phyloP scores from a whole-genome alignment of 1,284 basidiomycete genomes.

The Ganoderma leucocontextum region DNA sequence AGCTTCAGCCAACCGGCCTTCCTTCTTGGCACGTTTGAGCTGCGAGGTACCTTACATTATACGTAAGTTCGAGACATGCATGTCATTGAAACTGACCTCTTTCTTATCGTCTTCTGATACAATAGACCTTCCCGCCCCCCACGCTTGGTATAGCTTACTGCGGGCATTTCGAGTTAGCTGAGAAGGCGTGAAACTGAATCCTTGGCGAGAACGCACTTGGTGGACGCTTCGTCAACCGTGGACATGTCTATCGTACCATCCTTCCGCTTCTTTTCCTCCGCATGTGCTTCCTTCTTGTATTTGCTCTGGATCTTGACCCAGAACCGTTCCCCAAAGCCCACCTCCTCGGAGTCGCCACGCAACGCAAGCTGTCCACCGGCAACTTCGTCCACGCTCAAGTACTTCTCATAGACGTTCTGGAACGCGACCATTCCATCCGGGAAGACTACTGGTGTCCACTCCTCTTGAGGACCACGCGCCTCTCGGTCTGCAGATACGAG shows the following conservation, averaged over 20 bases:
- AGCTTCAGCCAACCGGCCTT: conserved; percentile 89
- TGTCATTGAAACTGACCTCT: conserved; percentile 53
- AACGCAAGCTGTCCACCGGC: conserved; percentile 82
- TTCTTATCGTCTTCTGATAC: conserved; percentile 77
- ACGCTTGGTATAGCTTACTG: conserved; percentile 85
- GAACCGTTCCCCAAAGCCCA: conserved; percentile 84
- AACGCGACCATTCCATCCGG: conserved; percentile 85
- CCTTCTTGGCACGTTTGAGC: conserved; percentile 87
- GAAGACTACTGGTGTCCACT: conserved; percentile 82
- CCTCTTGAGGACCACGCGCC: conserved; percentile 87
- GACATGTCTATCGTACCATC: conserved; percentile 63
- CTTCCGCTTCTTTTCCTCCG: conserved; percentile 82
- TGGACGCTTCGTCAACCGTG: conserved; percentile 71
- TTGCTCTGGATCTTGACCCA: conserved; percentile 92
- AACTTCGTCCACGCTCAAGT: conserved; percentile 82
- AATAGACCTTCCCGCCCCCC: conserved; percentile 84
- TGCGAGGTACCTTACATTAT: conserved; percentile 37
- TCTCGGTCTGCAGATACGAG: conserved; percentile 83
- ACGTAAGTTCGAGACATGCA: conserved; percentile 15
- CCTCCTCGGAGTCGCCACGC: conserved; percentile 83
- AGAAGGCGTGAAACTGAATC: not conserved
- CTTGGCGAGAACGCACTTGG: conserved; percentile 65
- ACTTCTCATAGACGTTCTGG: conserved; percentile 87
- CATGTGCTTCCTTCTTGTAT: conserved; percentile 87
- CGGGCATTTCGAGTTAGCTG: conserved; percentile 8